A percentile compares a stretch with the other conserved stretches of the same genome.
Evolutionary conservation across 2,329 filamentous ascomycete genomes (phyloP).

Genomic region (Sporothrix inflata): DNA sequence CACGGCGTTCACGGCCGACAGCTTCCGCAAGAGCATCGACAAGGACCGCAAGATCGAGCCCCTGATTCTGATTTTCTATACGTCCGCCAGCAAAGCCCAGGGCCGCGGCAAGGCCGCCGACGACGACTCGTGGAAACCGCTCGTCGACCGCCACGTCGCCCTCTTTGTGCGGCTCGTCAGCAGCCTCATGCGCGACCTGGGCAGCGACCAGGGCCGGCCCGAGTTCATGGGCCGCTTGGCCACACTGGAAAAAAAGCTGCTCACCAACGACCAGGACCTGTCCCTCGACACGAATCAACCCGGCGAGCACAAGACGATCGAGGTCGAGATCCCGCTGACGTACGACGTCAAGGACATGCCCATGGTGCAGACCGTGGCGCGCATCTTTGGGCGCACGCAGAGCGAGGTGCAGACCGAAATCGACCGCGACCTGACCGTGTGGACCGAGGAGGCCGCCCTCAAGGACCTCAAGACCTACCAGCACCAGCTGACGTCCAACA

Average conservation of each 20-base stretch:
- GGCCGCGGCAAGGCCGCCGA: constrained; percentile 70
- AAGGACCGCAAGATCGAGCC: constrained; percentile 94
- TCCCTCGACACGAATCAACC: constrained; percentile 64
- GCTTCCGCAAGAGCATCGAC: constrained; percentile 87
- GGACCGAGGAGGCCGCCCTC: constrained; percentile 91
- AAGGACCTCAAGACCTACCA: constrained; percentile 94
- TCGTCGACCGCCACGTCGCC: constrained; percentile 92
- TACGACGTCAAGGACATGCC: constrained; percentile 98
- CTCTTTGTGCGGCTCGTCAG: constrained; percentile 88
- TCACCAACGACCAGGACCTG: constrained; percentile 92
- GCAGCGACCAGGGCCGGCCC: constrained; percentile 81
- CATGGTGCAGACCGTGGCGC: constrained; percentile 83
- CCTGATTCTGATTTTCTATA: constrained; percentile 93
- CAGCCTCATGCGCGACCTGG: constrained; percentile 77
- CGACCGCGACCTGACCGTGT: constrained; percentile 74
- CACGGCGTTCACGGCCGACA: constrained; percentile 86
- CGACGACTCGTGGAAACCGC: constrained; percentile 86
- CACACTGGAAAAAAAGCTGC: constrained; percentile 87
- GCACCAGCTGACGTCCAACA: constrained; percentile 79
- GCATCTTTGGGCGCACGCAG: constrained; percentile 79
- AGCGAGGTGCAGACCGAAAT: constrained; percentile 86
- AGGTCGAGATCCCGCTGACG: constrained; percentile 80
- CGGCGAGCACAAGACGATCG: constrained; percentile 68
- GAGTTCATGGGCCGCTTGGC: constrained; percentile 79
- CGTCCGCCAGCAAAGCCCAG: constrained; percentile 87